phyloP scores from a whole-genome alignment of 306 rosid genomes.

The Trifolium pratense region DNA sequence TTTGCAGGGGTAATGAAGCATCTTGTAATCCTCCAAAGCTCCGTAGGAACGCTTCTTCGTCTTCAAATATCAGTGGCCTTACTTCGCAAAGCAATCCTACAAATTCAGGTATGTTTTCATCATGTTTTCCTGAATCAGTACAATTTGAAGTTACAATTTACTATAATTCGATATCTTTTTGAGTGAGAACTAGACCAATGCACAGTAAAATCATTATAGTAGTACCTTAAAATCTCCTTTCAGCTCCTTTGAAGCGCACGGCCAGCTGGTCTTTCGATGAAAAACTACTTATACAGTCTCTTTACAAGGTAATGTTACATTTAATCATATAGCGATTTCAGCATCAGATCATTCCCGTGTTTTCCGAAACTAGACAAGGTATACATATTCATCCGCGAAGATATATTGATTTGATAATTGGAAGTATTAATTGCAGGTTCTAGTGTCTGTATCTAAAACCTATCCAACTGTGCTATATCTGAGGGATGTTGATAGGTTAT shows the following conservation, averaged over 20 bases:
- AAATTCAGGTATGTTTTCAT: slow-evolving; percentile 56
- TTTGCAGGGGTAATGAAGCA: slow-evolving; percentile 63
- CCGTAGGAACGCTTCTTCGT: slow-evolving; percentile 82
- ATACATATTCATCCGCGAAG: slow-evolving; percentile 1
- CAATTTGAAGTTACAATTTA: slow-evolving; percentile 10
- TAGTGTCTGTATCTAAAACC: slow-evolving; percentile 72
- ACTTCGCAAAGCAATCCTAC: slow-evolving; percentile 51
- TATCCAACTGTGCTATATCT: slow-evolving; percentile 79
- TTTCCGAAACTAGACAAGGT: slow-evolving; percentile 21
- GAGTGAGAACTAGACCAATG: background rate
- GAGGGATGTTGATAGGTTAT: slow-evolving; percentile 73
- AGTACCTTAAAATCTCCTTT: slow-evolving; percentile 18
- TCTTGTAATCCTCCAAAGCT: slow-evolving; percentile 62
- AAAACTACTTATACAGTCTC: slow-evolving; percentile 79
- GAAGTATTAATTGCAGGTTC: slow-evolving; percentile 61
- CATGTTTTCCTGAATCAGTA: background rate
- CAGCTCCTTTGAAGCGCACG: slow-evolving; percentile 73
- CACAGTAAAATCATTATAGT: background rate
- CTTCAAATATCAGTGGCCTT: slow-evolving; percentile 78
- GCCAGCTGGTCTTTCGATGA: slow-evolving; percentile 95
- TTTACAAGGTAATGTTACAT: slow-evolving; percentile 69
- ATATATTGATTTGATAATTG: slow-evolving; percentile 28
- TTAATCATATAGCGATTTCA: slow-evolving; percentile 7
- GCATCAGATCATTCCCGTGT: background rate
- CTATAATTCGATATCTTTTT: background rate